These are phyloP conservation scores for Populus ilicifolia DNA, from an alignment of 345 rosid genomes.

Conservation along the genomic window DNA sequence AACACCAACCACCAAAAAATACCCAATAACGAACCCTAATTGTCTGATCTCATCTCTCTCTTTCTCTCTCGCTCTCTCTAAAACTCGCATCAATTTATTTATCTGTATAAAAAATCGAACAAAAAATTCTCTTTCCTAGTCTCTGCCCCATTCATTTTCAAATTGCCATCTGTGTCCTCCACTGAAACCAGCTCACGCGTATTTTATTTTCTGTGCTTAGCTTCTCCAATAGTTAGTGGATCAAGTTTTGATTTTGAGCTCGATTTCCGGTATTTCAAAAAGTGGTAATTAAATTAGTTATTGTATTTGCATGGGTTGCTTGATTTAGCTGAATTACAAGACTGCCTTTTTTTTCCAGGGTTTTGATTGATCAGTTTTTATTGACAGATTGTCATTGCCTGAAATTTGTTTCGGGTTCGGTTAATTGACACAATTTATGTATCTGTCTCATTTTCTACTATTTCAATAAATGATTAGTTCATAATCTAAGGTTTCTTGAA, in stretches of 20 bases:
- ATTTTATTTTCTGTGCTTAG: background rate
- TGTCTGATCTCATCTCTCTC: background rate
- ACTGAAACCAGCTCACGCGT: background rate
- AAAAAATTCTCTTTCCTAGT: background rate
- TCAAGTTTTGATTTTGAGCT: conserved; percentile 6
- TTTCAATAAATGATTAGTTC: background rate
- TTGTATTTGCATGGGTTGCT: background rate
- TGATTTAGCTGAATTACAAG: background rate
- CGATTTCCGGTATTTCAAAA: background rate
- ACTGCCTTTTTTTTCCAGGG: background rate
- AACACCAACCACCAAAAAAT: background rate
- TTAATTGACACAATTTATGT: background rate
- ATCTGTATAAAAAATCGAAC: background rate
- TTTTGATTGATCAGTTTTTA: background rate
- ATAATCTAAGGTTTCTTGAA: background rate
- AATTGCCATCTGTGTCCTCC: background rate
- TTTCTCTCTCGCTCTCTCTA: background rate
- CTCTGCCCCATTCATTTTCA: too few relatives aligned
- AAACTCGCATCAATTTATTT: background rate
- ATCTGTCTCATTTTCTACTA: background rate
- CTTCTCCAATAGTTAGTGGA: background rate
- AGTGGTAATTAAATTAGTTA: background rate
- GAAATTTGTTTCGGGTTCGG: background rate
- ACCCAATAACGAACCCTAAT: conserved; percentile 4
- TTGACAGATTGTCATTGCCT: background rate